A percentile compares a stretch with the other conserved stretches of the same genome.
Evolutionary conservation across 2,329 filamentous ascomycete species (phyloP).

Genomic region (Monilinia vaccinii-corymbosi): DNA sequence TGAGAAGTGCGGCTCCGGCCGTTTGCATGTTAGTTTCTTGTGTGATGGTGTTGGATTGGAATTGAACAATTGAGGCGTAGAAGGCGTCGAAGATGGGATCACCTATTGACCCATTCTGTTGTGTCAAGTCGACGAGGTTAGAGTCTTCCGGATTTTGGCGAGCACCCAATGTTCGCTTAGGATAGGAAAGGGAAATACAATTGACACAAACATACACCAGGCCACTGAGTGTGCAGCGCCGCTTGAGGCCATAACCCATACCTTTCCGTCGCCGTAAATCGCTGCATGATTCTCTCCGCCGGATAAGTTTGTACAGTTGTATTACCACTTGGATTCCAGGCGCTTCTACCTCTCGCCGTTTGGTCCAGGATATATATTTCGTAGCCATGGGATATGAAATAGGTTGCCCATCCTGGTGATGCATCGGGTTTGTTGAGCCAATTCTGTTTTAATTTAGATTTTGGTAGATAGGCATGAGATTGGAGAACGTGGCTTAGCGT

Average conservation of each 20-base stretch:
- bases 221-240: constrained; percentile 33
- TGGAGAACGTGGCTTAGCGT: background rate
- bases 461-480: background rate
- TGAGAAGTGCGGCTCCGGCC: constrained; percentile 32
- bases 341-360: constrained; percentile 8
- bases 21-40: constrained; percentile 33
- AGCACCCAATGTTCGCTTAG: background rate
- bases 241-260: constrained; percentile 29
- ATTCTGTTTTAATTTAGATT: constrained; percentile 24
- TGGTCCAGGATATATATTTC: constrained; percentile 35
- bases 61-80: constrained; percentile 34
- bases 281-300: constrained; percentile 19
- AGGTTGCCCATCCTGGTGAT: constrained; percentile 38
- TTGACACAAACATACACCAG: constrained; percentile 22
- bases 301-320: constrained; percentile 11
- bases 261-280: constrained; percentile 23
- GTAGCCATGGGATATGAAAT: constrained; percentile 38
- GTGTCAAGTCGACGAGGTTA: background rate
- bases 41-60: constrained; percentile 27
- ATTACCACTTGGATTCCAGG: constrained; percentile 14
- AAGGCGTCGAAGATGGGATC: constrained; percentile 24
- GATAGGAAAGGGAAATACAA: background rate
- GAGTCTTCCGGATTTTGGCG: background rate
- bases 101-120: constrained; percentile 19
- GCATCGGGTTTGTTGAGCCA: constrained; percentile 41